Percentiles rank a stretch among this genome's conserved stretches.
Evolutionary conservation across 306 rosid genomes (phyloP).

Genomic region (Quercus alba): DNA sequence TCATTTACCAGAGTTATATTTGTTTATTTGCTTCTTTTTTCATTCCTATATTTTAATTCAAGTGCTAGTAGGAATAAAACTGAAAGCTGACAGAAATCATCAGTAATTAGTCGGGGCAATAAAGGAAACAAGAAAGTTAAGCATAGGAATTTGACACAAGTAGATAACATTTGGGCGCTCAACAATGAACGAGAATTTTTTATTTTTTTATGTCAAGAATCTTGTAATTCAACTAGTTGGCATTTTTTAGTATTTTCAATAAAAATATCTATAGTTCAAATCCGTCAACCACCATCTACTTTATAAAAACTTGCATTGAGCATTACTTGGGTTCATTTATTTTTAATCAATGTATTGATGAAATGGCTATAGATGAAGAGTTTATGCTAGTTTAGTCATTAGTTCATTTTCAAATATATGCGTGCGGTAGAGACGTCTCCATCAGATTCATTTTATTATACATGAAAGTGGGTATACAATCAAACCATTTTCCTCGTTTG

Average conservation of each 20-base stretch:
- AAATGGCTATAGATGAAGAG: not conserved
- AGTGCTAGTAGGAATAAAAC: not conserved
- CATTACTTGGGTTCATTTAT: not conserved
- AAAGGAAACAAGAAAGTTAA: not conserved
- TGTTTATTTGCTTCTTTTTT: not conserved
- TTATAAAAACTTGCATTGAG: not conserved
- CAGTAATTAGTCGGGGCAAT: not conserved
- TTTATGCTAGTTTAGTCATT: not conserved
- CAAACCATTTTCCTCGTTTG: slow-evolving; percentile 7
- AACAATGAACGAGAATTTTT: no score
- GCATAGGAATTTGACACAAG: not conserved
- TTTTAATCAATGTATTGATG: not conserved
- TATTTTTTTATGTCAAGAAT: accelerated
- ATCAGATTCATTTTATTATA: not conserved
- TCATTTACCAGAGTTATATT: not conserved
- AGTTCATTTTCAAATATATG: not conserved
- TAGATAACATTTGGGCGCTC: not conserved
- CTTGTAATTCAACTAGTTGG: accelerated
- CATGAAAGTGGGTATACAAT: not conserved
- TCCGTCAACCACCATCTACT: no score
- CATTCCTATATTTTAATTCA: not conserved
- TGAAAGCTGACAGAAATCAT: not conserved
- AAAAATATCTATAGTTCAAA: no score
- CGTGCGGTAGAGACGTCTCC: not conserved
- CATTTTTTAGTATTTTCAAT: no score